Evolutionary conservation across 441 rosid genomes (phyloP), one percentile per base, ranked within the genome.

Genomic region (Biscutella laevigata): DNA sequence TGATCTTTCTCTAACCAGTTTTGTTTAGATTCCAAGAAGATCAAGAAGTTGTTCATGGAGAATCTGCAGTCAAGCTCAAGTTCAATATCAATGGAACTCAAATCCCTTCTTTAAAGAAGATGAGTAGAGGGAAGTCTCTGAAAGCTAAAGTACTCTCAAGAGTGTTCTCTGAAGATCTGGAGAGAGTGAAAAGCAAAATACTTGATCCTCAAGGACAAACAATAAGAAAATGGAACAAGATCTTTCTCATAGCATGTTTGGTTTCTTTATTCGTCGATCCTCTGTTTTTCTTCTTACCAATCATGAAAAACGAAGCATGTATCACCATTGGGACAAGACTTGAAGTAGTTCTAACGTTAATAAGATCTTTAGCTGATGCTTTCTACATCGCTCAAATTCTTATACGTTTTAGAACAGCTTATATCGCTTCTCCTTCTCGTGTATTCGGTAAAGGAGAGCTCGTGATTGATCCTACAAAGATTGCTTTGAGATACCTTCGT

Each of bases 371-470:
- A 9, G 82, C 84, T 2, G 97, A 90, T 73, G 64, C 69, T 49
- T 90, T 90, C 52, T 90, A 90, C 70, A 30, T 78, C 14, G 62
- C 83, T 60, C 87, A 84, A 62, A 84, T 86, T 55, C 74, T 72
- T 37, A 61, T 82, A 55, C 74, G 81, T 33, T 90, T 86, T 71
- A 79, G 76, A 34, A 86, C 94, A 0, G 94, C 97, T 53, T 86
- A 84, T 14, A 69, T 86, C 0, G 95, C 92, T 0, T 94, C 95
- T 40, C 82, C 94, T 72, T 90, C 97, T 57, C 88, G 92, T 22
- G 94, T 86, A 19, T 84, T 90, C 36, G 89, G 97, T 26, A 84
- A 94, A 75, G 97, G 94, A 4, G 97, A 90, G 69, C 91, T 90
- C 19, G 92, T 86, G 33, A 81, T 90, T 4, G 92, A 82, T 66